Evolutionary conservation across 768 basidiomycete genomes (phyloP), one percentile per base, ranked within the genome.

Genomic region (Hypholoma fasciculare): DNA sequence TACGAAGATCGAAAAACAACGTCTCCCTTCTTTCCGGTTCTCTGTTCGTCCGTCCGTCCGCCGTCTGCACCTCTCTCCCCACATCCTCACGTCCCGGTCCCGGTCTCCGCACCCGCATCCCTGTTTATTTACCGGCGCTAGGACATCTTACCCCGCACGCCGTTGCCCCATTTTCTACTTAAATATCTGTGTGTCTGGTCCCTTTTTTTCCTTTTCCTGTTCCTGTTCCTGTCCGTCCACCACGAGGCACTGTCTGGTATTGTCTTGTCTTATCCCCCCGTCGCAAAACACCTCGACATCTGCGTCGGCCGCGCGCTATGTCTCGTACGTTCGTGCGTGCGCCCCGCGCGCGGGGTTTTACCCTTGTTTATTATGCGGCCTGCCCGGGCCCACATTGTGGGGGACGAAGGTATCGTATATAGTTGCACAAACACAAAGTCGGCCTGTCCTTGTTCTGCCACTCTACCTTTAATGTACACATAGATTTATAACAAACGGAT

Each of bases 131-230:
- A 42, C 40, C 40, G 16, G 16, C 17, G 17, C 40, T 14, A 17
- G 13, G 13, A 14, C 40, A 6, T 34, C 13, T 42, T 42, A 42
- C 40, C 40, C 40, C 40, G 40, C 13, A 23, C 13, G 17, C 17
- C 17, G 40, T 6, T 42, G 17, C 40, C 40, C 40, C 40, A 16
- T 42, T 42, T 40, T 42, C 40, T 42, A 42, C 47, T 38, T 44
- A 19, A 14, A 27, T 49, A 39, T 30, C 20, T 42, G 44, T 17
- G 13, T 40, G 40, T 51, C 13, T 16, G 14, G 16, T 39, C 40
- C 27, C 38, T 46, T 55, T 49, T 49, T 39, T 38, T 48, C 34
- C 20, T 56, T 56, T 19, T 49, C 34, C 46, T 48, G 19, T 47
- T 43, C 40, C 12, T 54, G 40, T 34, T 44, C 20, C 37, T 40